Base-by-base conservation (phyloP, 257 asterid species). In the Petunia axillaris region DNA sequence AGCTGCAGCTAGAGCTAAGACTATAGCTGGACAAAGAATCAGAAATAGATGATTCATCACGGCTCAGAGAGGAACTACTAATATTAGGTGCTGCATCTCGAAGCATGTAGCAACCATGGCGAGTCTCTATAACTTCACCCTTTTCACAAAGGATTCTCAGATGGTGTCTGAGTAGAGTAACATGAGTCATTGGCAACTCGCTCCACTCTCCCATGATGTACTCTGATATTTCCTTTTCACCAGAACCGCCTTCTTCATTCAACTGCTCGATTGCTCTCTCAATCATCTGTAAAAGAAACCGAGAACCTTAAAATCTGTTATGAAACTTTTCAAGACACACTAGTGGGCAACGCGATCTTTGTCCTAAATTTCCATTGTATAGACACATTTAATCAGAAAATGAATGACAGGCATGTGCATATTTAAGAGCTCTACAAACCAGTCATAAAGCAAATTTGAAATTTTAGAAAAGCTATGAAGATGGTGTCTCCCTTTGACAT, bases 171-270 rank as follows among this genome's bases (percentile, higher is more conserved):
- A 93, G 81, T 2, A 91, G 80, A 7, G 75, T 59, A 14, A 82
- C 54, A 84, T 93, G 97, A 0, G 89, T 94, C 89, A 82, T 80
- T 9, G 98, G 95, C 85, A 93, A 80, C 73, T 85, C 83, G 3
- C 77, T 46, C 52, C 91, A 85, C 53, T 74, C 85, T 25, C 80
- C 83, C 60, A 71, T 73, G 6, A 93, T 83, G 70, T 83, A 88
- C 80, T 75, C 76, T 9, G 91, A 91, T 83, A 90, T 90, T 16
- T 89, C 79, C 63, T 87, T 90, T 84, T 87, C 89, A 25, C 83
- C 86, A 40, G 94, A 90, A 76, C 92, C 95, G 39, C 82, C 70
- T 65, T 82, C 83, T 87, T 89, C 87, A 10, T 87, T 87, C 87
- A 93, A 76, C 82, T 80, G 86, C 3, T n/a, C 25, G 48, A 91